phyloP scores from a whole-genome alignment of 2,329 filamentous ascomycete genomes.

The Xylaria sp. region DNA sequence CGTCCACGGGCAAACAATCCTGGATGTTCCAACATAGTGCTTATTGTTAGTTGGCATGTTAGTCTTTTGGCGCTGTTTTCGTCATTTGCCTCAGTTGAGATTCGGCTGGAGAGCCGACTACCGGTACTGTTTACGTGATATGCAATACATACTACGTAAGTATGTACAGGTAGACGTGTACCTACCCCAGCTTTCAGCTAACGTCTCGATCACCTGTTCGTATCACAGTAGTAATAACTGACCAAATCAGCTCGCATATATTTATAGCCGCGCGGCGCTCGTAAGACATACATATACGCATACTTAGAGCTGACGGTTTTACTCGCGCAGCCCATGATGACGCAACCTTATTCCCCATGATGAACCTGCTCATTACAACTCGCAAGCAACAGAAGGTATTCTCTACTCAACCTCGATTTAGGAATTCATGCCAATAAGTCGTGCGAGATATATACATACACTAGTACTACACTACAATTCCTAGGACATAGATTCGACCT shows the following conservation, averaged over 20 bases:
- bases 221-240: conserved; percentile 17
- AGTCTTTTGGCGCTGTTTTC: neutral
- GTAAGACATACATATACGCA: conserved; percentile 21
- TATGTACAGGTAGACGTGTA: neutral
- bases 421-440: too few relatives aligned
- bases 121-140: neutral
- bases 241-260: conserved; percentile 19
- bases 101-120: neutral
- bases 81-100: neutral
- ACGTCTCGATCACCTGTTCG: neutral
- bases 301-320: neutral
- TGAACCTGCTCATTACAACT: neutral
- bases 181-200: conserved; percentile 10
- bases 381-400: neutral
- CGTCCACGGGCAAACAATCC: neutral
- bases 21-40: neutral
- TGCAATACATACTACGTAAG: neutral
- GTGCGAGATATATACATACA: neutral
- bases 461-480: too few relatives aligned
- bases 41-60: neutral
- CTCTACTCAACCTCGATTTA: neutral
- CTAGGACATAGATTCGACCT: neutral
- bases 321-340: neutral
- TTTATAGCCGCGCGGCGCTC: conserved; percentile 15
- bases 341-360: neutral